A percentile compares a stretch with the other conserved stretches of the same genome.
Evolutionary conservation across 1,139 yeast species (phyloP).

Genomic region (Hemisphaericaspora subhashii): DNA sequence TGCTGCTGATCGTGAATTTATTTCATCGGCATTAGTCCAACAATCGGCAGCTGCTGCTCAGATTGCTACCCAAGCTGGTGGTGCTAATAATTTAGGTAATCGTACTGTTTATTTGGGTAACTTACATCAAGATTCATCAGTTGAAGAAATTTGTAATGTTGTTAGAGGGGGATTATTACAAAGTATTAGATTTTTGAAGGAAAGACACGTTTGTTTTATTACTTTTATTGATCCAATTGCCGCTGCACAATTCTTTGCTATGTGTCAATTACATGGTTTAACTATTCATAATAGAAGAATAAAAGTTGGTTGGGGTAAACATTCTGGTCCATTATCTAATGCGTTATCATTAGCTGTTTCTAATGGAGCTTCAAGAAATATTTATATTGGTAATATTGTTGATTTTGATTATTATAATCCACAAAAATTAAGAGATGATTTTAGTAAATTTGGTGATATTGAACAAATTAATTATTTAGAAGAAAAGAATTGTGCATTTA

Average conservation of each 20-base stretch:
- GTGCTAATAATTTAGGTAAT: conserved; percentile 80
- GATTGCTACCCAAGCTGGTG: conserved; percentile 73
- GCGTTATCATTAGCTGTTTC: conserved; percentile 82
- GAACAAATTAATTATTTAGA: conserved; percentile 78
- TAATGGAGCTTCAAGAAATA: conserved; percentile 91
- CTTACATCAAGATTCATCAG: conserved; percentile 78
- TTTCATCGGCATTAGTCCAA: conserved; percentile 59
- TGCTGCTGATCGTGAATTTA: conserved; percentile 73
- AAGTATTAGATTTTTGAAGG: conserved; percentile 67
- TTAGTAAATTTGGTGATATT: conserved; percentile 74
- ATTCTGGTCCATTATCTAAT: conserved; percentile 85
- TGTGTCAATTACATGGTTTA: conserved; percentile 80
- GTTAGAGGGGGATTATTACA: conserved; percentile 91
- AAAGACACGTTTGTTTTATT: conserved; percentile 86
- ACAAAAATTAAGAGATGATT: conserved; percentile 60
- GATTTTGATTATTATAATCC: conserved; percentile 53
- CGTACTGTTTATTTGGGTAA: conserved; percentile 90
- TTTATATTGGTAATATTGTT: conserved; percentile 72
- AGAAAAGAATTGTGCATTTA: conserved; percentile 79
- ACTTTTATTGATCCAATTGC: conserved; percentile 90
- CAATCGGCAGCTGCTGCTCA: conserved; percentile 74
- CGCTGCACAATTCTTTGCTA: conserved; percentile 90
- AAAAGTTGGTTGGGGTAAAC: conserved; percentile 96
- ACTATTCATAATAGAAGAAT: conserved; percentile 78
- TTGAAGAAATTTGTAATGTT: conserved; percentile 91